phyloP scores from a whole-genome alignment of 2,329 filamentous ascomycete genomes.

The Hypocreales sp. region DNA sequence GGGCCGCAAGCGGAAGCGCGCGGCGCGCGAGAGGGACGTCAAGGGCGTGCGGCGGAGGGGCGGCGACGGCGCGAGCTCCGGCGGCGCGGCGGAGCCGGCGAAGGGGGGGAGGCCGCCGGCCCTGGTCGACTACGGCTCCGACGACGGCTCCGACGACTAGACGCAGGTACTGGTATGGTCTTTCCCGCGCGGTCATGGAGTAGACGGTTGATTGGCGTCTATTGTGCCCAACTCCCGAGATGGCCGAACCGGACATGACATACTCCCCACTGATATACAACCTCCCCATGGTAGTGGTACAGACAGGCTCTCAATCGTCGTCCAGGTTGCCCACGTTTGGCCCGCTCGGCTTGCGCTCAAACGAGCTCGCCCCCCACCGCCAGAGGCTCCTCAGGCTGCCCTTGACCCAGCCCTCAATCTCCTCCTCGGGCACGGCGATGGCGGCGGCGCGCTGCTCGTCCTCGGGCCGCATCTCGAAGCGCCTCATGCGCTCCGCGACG shows the following conservation, averaged over 20 bases:
- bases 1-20: slow-evolving; percentile 21
- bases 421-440: slow-evolving; percentile 49
- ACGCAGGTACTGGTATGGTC: background rate
- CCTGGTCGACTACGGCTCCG: slow-evolving; percentile 41
- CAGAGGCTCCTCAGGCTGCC: slow-evolving; percentile 37
- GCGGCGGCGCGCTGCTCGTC: slow-evolving; percentile 51
- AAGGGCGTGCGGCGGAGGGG: slow-evolving; percentile 14
- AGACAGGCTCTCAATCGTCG: no score
- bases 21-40: slow-evolving; percentile 18
- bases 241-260: no score
- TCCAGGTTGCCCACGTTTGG: slow-evolving; percentile 25
- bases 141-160: slow-evolving; percentile 27
- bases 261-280: no score
- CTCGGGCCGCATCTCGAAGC: slow-evolving; percentile 53
- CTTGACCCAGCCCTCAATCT: slow-evolving; percentile 56
- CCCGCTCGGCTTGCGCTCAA: slow-evolving; percentile 22
- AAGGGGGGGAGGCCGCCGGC: slow-evolving; percentile 15
- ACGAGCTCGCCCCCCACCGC: slow-evolving; percentile 30
- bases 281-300: no score
- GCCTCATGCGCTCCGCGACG: slow-evolving; percentile 64
- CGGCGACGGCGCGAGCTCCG: slow-evolving; percentile 1
- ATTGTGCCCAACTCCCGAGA: no score
- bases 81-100: background rate
- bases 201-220: no score
- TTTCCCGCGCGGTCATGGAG: no score